Base-by-base conservation (phyloP, 257 asterid genomes). In the Anisodus acutangulus region DNA sequence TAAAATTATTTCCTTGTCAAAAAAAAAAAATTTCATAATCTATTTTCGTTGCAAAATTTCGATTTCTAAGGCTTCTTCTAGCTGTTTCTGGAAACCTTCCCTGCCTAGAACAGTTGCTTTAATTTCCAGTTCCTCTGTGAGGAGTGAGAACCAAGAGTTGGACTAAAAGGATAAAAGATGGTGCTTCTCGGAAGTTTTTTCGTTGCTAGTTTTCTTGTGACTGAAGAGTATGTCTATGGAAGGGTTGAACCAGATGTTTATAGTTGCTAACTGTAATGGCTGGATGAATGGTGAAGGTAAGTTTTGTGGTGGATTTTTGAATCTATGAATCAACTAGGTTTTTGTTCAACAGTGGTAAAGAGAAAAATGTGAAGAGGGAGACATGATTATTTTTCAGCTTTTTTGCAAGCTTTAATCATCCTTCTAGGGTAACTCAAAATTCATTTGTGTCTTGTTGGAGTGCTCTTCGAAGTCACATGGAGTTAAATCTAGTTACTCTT, bases 81-180 rank as follows among this genome's bases (percentile, higher is more conserved):
- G 47, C 47, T 51, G 47, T 51, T 76, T 51, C 47, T 76, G 47
- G 26, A 53, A 12, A 51, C 8, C 8, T 26, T 51, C 63, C 22
- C 15, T 51, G 81, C 8, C 6, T 13, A 76, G 63, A 13, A 13
- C 6, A 47, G 60, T 74, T 51, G 47, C 58, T 51, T 51, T 76
- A 26, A 22, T 76, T 51, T 51, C 45, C 63, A 7, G 45, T 49
- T 76, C 45, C 47, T 22, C 26, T 76, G 22, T 51, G 43, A 51
- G 81, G 63, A 12, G 62, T 51, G 81, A 11, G 63, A 49, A 76
- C 45, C 81, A 26, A 22, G 19, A 76, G 81, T 51, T 76, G 63
- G 59, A 72, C 41, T 49, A 49, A 74, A 10, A 74, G 45, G 59
- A 19, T 74, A 22, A 47, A 47, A 22, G 81, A 74, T 11, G 81